Conservation (phyloP, 768 basidiomycete species). For the Termitomyces sp. region DNA sequence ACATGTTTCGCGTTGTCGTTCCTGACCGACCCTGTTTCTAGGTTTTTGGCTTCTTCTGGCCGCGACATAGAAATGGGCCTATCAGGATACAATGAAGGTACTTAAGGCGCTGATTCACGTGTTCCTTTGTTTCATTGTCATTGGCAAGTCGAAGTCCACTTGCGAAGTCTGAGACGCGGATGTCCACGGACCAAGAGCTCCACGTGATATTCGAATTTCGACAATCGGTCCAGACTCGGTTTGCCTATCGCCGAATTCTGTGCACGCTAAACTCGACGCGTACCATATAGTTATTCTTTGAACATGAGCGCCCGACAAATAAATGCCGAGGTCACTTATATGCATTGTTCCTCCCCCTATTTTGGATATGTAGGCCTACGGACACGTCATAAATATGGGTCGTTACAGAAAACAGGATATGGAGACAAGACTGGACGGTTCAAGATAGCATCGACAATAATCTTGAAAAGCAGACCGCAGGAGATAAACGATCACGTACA, state of each 20-base stretch:
- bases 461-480: background rate
- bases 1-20: background rate
- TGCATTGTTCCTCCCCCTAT: too few species aligned
- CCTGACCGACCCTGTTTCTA: background rate
- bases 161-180: background rate
- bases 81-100: background rate
- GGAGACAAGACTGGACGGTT: background rate
- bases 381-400: too few species aligned
- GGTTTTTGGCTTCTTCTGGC: background rate
- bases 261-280: too few species aligned
- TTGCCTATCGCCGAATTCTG: background rate
- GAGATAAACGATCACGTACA: background rate
- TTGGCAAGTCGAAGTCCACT: background rate
- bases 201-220: constrained; percentile 2
- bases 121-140: background rate
- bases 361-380: too few species aligned
- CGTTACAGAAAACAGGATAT: background rate
- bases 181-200: background rate
- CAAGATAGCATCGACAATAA: background rate
- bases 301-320: too few species aligned
- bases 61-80: background rate
- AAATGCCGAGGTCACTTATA: too few species aligned
- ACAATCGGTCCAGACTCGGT: background rate
- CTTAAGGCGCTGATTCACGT: background rate
- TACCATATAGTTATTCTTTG: too few species aligned